Base-by-base conservation (phyloP, 1,284 basidiomycete species). In the Trametes hirsuta region DNA sequence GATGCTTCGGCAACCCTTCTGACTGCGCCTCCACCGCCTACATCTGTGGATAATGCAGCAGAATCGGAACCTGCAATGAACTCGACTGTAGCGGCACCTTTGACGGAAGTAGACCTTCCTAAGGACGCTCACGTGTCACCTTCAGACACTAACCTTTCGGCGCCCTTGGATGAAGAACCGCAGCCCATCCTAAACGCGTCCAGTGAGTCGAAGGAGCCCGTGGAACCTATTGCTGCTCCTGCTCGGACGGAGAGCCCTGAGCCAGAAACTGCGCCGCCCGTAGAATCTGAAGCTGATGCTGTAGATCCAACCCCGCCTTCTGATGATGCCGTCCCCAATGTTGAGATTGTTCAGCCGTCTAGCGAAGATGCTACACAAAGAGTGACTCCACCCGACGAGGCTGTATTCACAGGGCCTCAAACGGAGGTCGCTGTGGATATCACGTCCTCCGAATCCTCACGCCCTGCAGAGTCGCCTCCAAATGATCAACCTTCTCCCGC, bases 1-100 rank as follows among this genome's bases (percentile, higher is more conserved):
- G n/a, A 51, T n/a, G 53, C 53, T 37, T 54, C 47, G 24, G 21
- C 56, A 8, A 44, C 47, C 6, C 54, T 53, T 21, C 57, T 65
- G 11, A 54, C 59, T 25, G 39, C 58, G 1, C 3, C 48, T 25
- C 24, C 48, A 5, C 34, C 39, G 15, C 48, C 47, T 22, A 36
- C 11, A 6, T 34, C 48, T 39, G 21, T 39, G 36, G 36, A 39
- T 11, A 22, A 15, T 2, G 15, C 5, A 11, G 39, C n/a, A 18
- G 39, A 40, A 5, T 11, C 39, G 14, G 39, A 40, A 12, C n/a
- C 39, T 30, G 30, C 18, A 18, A 18, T 30, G 5, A 30, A 8
- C 30, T 8, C 30, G 30, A 30, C 30, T 30, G 30, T 8, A 4
- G 30, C 30, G 30, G 8, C 8, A 8, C 8, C 30, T 8, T 8